These are phyloP conservation scores for Leccinum insolens DNA, from an alignment of 1,284 basidiomycete genomes.

Conservation along the genomic window DNA sequence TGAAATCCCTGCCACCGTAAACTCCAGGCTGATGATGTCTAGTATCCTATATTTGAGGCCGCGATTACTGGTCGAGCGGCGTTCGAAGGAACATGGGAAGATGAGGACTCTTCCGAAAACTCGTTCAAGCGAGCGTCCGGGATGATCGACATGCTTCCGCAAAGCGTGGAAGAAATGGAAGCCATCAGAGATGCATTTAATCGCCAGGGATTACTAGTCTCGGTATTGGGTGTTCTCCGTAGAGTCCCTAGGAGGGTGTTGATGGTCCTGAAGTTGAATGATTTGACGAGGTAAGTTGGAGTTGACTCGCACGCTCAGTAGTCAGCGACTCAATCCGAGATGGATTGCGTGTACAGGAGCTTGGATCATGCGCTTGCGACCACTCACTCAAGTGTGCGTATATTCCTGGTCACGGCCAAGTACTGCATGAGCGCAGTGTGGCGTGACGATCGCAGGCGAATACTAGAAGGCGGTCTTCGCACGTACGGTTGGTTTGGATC, in stretches of 20 bases:
- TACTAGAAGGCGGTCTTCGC: conserved; percentile 51
- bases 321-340: neutral
- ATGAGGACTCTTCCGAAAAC: conserved; percentile 35
- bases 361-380: conserved; percentile 74
- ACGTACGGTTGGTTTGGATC: conserved; percentile 47
- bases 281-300: conserved; percentile 67
- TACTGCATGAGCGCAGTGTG: conserved; percentile 89
- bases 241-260: conserved; percentile 83
- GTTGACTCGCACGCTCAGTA: neutral
- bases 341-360: conserved; percentile 44
- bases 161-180: conserved; percentile 74
- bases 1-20: conserved; percentile 11
- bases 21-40: conserved; percentile 19
- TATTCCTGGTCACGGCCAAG: conserved; percentile 91
- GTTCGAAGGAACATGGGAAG: conserved; percentile 59
- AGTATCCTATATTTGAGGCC: conserved; percentile 88
- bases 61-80: conserved; percentile 74
- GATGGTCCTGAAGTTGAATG: conserved; percentile 88
- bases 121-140: conserved; percentile 65
- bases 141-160: conserved; percentile 73
- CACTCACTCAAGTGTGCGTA: conserved; percentile 78
- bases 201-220: conserved; percentile 78
- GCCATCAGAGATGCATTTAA: conserved; percentile 81
- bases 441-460: conserved; percentile 71
- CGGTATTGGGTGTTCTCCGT: conserved; percentile 84